phyloP scores from a whole-genome alignment of 345 rosid genomes.

The Rhodamnia rubescens region DNA sequence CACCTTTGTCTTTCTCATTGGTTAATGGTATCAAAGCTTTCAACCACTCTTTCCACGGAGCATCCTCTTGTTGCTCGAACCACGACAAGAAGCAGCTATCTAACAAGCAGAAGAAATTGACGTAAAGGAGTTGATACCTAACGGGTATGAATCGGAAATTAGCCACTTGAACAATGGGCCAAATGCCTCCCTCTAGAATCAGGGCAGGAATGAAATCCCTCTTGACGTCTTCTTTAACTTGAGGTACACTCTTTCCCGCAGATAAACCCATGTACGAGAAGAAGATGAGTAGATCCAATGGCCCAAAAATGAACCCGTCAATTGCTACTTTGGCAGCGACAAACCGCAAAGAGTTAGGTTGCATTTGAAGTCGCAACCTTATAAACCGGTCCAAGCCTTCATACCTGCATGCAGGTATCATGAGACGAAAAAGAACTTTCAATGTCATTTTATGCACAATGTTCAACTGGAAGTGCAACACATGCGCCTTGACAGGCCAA shows the following conservation, averaged over 20 bases:
- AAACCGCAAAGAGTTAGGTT: conserved; percentile 56
- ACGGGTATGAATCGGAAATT: conserved; percentile 83
- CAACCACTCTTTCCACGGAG: conserved; percentile 89
- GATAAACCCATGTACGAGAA: conserved; percentile 90
- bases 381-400: conserved; percentile 74
- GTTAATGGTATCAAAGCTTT: conserved; percentile 1
- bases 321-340: conserved; percentile 83
- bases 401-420: conserved; percentile 33
- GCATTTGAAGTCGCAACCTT: conserved; percentile 46
- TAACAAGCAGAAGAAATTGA: conserved; percentile 76
- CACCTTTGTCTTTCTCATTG: conserved; percentile 5
- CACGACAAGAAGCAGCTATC: conserved; percentile 87
- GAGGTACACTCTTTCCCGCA: conserved; percentile 48
- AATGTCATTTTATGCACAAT: accelerated
- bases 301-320: conserved; percentile 83
- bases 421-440: background rate
- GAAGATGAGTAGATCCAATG: conserved; percentile 69
- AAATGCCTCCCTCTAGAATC: conserved; percentile 69
- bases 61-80: conserved; percentile 91
- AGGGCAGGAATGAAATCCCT: conserved; percentile 91
- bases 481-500: background rate
- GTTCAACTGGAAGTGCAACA: background rate
- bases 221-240: conserved; percentile 77
- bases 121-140: conserved; percentile 83
- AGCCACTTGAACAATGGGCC: conserved; percentile 83